phyloP scores from a whole-genome alignment of 495 filamentous ascomycete species.

The Podospora pseudoanserina region DNA sequence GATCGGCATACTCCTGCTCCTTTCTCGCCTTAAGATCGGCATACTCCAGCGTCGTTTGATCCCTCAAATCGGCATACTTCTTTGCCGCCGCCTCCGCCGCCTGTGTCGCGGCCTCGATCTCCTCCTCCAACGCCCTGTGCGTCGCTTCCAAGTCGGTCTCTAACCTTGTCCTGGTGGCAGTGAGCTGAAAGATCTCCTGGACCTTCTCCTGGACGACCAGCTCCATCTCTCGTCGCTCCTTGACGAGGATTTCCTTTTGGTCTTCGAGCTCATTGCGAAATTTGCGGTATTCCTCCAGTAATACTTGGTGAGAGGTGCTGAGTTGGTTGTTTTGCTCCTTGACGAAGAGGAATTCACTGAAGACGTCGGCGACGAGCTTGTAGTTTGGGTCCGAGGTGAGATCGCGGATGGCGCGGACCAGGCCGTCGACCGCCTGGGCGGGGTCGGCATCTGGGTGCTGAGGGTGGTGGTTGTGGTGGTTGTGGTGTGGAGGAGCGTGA shows the following conservation, averaged over 20 bases:
- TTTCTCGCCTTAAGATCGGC: conserved; percentile 7
- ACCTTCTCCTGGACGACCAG: conserved; percentile 27
- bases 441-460: conserved; percentile 24
- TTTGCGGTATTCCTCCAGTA: conserved; percentile 36
- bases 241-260: conserved; percentile 24
- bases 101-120: conserved; percentile 16
- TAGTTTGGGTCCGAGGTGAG: conserved; percentile 37
- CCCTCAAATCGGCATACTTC: conserved; percentile 13
- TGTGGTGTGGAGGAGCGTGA: conserved; percentile 9
- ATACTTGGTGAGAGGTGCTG: conserved; percentile 31
- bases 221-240: conserved; percentile 34
- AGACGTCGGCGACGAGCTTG: conserved; percentile 40
- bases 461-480: conserved; percentile 10
- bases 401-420: conserved; percentile 38
- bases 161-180: conserved; percentile 22
- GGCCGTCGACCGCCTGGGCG: conserved; percentile 33
- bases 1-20: conserved; percentile 18
- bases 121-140: conserved; percentile 19
- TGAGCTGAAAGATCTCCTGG: conserved; percentile 31
- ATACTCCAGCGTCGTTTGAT: conserved; percentile 12
- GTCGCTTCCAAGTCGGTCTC: conserved; percentile 30
- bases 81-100: conserved; percentile 22
- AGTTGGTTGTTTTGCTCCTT: conserved; percentile 38
- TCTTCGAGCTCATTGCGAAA: conserved; percentile 37
- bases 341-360: conserved; percentile 37